Evolutionary conservation across 1,139 yeast genomes (phyloP).

Genomic region (Saccharomycopsis phalli): DNA sequence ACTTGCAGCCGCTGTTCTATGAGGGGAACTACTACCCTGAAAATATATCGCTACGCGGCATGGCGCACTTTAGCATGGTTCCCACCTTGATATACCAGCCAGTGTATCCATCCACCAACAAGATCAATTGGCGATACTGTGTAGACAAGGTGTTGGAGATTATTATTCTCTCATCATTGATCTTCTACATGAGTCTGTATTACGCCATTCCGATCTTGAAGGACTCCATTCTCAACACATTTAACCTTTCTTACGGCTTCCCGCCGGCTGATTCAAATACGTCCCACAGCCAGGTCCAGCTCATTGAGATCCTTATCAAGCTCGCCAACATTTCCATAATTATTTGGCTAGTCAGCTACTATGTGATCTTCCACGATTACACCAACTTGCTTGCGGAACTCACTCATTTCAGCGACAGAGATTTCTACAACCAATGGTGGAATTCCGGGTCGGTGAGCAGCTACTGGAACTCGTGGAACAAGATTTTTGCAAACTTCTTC

Average conservation of each 20-base stretch:
- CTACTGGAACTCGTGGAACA: constrained; percentile 60
- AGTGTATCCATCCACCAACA: constrained; percentile 31
- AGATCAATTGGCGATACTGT: constrained; percentile 28
- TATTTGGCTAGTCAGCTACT: constrained; percentile 36
- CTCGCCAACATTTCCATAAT: constrained; percentile 33
- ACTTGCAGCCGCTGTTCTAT: constrained; percentile 29
- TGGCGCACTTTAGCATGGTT: constrained; percentile 35
- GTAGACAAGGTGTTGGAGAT: constrained; percentile 30
- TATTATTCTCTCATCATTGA: constrained; percentile 25
- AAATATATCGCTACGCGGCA: constrained; percentile 30
- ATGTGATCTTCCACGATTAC: constrained; percentile 34
- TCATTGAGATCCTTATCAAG: constrained; percentile 31
- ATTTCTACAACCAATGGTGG: constrained; percentile 74
- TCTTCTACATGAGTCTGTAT: constrained; percentile 32
- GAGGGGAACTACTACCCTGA: constrained; percentile 29
- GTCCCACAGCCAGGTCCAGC: constrained; percentile 20
- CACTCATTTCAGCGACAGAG: constrained; percentile 55
- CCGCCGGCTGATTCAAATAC: constrained; percentile 4
- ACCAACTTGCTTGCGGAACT: constrained; percentile 55
- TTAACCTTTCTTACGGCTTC: constrained; percentile 13
- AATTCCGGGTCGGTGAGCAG: constrained; percentile 59
- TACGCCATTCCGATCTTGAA: constrained; percentile 36
- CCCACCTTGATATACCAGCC: constrained; percentile 41
- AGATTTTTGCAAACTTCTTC: constrained; percentile 55
- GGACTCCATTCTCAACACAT: constrained; percentile 23